Percentiles rank a stretch among this genome's conserved stretches.
phyloP scores from a whole-genome alignment of 768 basidiomycete species.

The Lenzites betulinus region DNA sequence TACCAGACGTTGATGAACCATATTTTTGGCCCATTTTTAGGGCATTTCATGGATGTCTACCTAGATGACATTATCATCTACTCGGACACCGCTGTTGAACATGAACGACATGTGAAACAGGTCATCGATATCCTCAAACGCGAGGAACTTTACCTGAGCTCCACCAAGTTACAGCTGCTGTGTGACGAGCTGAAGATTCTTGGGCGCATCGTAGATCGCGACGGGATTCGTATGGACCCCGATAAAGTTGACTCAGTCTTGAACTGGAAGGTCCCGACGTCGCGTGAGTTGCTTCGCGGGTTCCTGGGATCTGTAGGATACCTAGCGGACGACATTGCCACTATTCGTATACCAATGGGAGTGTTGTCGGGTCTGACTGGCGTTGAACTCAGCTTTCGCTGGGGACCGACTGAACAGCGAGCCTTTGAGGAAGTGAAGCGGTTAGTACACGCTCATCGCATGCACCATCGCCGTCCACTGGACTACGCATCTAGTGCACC shows the following conservation, averaged over 20 bases:
- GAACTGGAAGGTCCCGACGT: constrained; percentile 36
- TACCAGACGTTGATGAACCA: no score
- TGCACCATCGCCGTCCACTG: constrained; percentile 22
- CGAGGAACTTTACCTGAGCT: constrained; percentile 25
- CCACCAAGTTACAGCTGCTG: constrained; percentile 29
- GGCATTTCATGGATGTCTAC: no score
- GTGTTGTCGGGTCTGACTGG: constrained; percentile 30
- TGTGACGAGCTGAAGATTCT: constrained; percentile 26
- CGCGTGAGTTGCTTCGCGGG: no score
- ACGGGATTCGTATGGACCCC: constrained; percentile 46
- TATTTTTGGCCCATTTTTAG: no score
- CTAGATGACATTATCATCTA: constrained; percentile 35
- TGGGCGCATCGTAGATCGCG: constrained; percentile 32
- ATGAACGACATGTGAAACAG: constrained; percentile 26
- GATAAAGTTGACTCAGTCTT: constrained; percentile 43
- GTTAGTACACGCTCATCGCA: constrained; percentile 15
- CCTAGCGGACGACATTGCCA: no score
- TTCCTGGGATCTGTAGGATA: no score
- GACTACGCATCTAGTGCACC: constrained; percentile 28
- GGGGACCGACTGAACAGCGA: constrained; percentile 34
- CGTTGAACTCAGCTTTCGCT: constrained; percentile 19
- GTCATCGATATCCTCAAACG: constrained; percentile 18
- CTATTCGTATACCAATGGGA: constrained; percentile 41
- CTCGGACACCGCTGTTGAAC: constrained; percentile 30
- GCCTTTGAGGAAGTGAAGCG: constrained; percentile 34